A percentile compares a stretch with the other conserved stretches of the same genome.
These are phyloP conservation scores for Sugiyamaella boreocaroliniensis DNA, from an alignment of 805 yeast genomes.

Conservation along the genomic window DNA sequence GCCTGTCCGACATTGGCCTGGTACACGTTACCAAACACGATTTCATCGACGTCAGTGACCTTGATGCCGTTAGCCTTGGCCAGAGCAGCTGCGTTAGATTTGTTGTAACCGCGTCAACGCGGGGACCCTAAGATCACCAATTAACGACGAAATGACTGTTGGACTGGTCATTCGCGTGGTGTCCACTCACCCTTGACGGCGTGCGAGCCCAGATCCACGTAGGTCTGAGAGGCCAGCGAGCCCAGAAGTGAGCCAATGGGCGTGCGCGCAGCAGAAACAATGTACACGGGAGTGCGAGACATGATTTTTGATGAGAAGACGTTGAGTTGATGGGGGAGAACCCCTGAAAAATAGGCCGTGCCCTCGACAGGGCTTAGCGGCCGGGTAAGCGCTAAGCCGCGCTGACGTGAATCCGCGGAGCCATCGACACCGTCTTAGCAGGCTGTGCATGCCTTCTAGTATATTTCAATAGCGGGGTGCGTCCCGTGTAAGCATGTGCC, in stretches of 20 bases:
- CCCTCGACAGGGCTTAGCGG: neutral
- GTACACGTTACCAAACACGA: conserved; percentile 85
- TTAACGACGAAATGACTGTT: no score
- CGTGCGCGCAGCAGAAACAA: conserved; percentile 87
- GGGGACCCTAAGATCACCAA: no score
- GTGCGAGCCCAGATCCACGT: conserved; percentile 82
- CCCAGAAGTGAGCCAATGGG: conserved; percentile 97
- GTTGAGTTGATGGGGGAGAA: conserved; percentile 1
- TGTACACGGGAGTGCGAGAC: conserved; percentile 51
- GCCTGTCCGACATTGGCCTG: conserved; percentile 95
- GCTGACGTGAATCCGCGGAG: neutral
- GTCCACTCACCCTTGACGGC: conserved; percentile 55
- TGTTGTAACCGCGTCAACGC: no score
- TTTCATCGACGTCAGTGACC: conserved; percentile 76
- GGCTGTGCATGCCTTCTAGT: no score
- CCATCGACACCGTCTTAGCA: no score
- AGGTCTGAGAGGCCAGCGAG: conserved; percentile 60
- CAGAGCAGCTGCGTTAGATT: conserved; percentile 50
- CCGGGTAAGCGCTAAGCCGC: neutral
- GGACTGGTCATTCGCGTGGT: no score
- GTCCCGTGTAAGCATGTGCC: no score
- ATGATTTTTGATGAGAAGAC: neutral
- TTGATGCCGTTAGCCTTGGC: conserved; percentile 61
- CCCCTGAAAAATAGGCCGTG: neutral
- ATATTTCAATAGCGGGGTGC: no score